Base-by-base conservation (phyloP, 176 grass and related monocot genomes). In the Zoysia pacifica region DNA sequence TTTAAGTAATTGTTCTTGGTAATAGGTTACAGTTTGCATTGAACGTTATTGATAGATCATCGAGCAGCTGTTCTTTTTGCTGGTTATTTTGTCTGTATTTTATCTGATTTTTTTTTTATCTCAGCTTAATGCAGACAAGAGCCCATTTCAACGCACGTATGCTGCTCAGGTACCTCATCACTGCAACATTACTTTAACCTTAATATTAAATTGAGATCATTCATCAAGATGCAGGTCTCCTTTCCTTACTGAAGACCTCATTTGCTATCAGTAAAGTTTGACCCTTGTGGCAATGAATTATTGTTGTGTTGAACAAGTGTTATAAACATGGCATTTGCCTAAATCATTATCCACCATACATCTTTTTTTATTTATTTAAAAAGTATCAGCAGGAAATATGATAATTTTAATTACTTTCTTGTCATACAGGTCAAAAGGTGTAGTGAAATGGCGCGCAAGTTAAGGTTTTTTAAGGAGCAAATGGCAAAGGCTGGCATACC, bases 111-210 rank as follows among this genome's bases (percentile, higher is more conserved):
- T 73, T 80, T 61, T 67, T 66, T 40, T 4, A 2, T 82, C 81
- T 67, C 96, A 95, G 96, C 92, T 99, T 75, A 99, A 99, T 86
- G 85, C 96, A 69, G 92, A 95, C 70, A 99, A 99, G 75, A 99
- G 96, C 78, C 96, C 96, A 9, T 99, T 99, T 83, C 96, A 99
- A 72, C 81, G 96, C 35, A 99, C 92, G 2, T 99, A 90, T 48
- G 96, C 96, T 68, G 69, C 85, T n/a, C 96, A 99, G 96, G 92
- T 99, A 83, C 76, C 67, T 77, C 39, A 14, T 52, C 28, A 35
- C 50, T 2, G 75, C 63, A 9, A 20, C 38, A 44, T 52, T 40
- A 53, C 19, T 54, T 67, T 41, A 2, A 0, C 62, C 47, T 41
- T 42, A 67, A 7, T 37, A 11, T 53, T 53, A 55, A 56, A 44